Evolutionary conservation across 1,284 basidiomycete genomes (phyloP).

Genomic region (Papiliotrema flavescens): DNA sequence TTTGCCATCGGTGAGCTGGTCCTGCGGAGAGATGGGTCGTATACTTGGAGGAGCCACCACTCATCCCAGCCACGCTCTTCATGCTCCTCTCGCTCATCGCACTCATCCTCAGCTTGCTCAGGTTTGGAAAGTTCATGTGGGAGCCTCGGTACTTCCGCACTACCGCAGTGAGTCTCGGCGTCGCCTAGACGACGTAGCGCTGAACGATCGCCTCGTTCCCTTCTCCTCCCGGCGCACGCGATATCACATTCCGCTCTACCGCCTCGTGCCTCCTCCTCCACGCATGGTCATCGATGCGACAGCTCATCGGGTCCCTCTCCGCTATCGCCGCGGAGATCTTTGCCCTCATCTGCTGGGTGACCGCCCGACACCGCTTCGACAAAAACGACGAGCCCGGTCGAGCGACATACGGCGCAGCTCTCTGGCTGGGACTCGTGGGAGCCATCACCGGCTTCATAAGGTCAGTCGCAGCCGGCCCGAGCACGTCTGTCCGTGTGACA

Average conservation of each 20-base stretch:
- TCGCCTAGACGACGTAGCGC: background rate
- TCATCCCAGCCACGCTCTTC: constrained; percentile 17
- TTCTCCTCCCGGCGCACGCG: too few relatives aligned
- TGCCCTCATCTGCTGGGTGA: constrained; percentile 23
- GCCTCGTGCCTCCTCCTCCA: too few relatives aligned
- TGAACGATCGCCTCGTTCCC: background rate
- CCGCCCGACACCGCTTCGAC: constrained; percentile 18
- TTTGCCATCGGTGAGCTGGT: constrained; percentile 24
- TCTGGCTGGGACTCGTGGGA: constrained; percentile 28
- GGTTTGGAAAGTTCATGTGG: constrained; percentile 22
- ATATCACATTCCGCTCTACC: too few relatives aligned
- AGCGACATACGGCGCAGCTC: constrained; percentile 22
- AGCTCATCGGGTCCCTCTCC: constrained; percentile 21
- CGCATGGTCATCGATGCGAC: background rate
- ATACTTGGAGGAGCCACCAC: background rate
- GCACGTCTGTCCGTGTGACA: background rate
- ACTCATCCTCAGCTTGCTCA: constrained; percentile 20
- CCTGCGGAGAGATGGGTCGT: background rate
- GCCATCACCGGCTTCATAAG: constrained; percentile 16
- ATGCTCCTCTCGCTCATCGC: constrained; percentile 26
- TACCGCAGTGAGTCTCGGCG: constrained; percentile 18
- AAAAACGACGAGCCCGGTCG: background rate
- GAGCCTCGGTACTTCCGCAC: constrained; percentile 30
- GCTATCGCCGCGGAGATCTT: constrained; percentile 25
- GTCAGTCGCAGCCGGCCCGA: constrained; percentile 19